Base-by-base conservation (phyloP, 768 basidiomycete species). In the Gloeopeniophorella convolvens region DNA sequence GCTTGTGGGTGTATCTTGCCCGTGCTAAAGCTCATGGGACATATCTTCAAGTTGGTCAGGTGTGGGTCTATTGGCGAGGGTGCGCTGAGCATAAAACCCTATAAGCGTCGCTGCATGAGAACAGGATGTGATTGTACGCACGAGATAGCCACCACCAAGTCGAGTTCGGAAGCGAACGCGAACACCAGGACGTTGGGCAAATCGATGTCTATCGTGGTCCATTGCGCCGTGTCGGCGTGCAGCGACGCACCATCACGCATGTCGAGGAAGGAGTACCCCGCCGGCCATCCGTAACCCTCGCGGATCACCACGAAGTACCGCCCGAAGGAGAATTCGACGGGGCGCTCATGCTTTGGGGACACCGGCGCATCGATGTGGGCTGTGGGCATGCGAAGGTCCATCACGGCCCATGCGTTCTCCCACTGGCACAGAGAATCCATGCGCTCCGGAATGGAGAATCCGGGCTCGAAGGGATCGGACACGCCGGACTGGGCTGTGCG, bases 401-500 rank as follows among this genome's bases (percentile, higher is more conserved):
- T 37, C 30, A 36, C 30, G 3, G 16, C 18, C 34, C 41, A 53
- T 2, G 46, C 34, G 0, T 16, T 27, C 16, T 48, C 50, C 50
- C 50, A 51, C 15, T 20, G 36, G 3, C 34, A 18, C 1, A 45
- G 37, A 4, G 30, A 39, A 4, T 28, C 39, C 3, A 46, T 27
- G 5, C 51, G 45, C 9, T 47, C 40, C 8, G 45, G 36, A 3
- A 52, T n/a, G 33, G 51, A 39, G 16, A 18, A 42, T 24, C 36
- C 46, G 0, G 42, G 35, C 12, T 44, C 46, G 46, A 48, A 47
- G 11, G 47, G 42, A 43, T 53, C 51, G 13, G 16, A 48, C 4
- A 53, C 52, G 35, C 42, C 52, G n/a, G 52, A 44, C 18, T 43
- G 31, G n/a, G 52, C 46, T 4, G 47, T 54, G 23, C 42, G 35